Evolutionary conservation across 2,329 filamentous ascomycete genomes (phyloP).

Genomic region (Talaromyces sp.): DNA sequence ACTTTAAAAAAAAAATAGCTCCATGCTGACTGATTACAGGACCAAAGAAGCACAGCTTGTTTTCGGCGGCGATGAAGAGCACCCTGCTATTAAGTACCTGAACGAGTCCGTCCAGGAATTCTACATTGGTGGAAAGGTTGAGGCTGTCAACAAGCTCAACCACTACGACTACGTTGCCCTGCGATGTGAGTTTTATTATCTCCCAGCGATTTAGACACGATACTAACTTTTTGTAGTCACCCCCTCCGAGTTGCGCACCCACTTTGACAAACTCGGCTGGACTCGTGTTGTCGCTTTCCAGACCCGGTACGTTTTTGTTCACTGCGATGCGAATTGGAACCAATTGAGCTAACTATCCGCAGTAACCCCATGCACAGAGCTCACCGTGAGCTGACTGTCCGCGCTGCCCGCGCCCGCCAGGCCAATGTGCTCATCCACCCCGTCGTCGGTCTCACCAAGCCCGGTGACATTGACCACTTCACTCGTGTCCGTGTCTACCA

Average conservation of each 20-base stretch:
- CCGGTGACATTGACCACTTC: constrained; percentile 99
- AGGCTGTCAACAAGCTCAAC: constrained; percentile 90
- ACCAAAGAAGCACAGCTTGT: constrained; percentile 86
- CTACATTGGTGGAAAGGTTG: constrained; percentile 93
- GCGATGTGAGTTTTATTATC: constrained; percentile 62
- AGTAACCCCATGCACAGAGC: constrained; percentile 98
- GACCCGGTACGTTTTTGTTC: constrained; percentile 52
- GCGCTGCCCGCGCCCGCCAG: constrained; percentile 89
- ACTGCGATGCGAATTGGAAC: background rate
- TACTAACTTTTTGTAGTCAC: constrained; percentile 57
- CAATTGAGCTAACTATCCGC: background rate
- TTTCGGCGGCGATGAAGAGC: constrained; percentile 85
- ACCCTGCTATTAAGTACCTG: constrained; percentile 90
- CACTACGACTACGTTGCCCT: constrained; percentile 99
- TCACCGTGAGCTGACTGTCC: constrained; percentile 95
- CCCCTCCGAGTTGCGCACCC: constrained; percentile 85
- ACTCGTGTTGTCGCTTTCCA: constrained; percentile 97
- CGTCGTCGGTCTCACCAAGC: constrained; percentile 96
- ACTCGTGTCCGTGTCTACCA: constrained; percentile 98
- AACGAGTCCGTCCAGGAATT: constrained; percentile 75
- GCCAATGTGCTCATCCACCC: constrained; percentile 99
- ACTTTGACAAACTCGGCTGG: constrained; percentile 99
- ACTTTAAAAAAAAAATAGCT: constrained; percentile 17
- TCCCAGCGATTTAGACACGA: background rate
- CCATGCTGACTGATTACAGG: constrained; percentile 46